These are phyloP conservation scores for Haematococcus lacustris DNA, from an alignment of 139 green algal genomes.

Conservation along the genomic window DNA sequence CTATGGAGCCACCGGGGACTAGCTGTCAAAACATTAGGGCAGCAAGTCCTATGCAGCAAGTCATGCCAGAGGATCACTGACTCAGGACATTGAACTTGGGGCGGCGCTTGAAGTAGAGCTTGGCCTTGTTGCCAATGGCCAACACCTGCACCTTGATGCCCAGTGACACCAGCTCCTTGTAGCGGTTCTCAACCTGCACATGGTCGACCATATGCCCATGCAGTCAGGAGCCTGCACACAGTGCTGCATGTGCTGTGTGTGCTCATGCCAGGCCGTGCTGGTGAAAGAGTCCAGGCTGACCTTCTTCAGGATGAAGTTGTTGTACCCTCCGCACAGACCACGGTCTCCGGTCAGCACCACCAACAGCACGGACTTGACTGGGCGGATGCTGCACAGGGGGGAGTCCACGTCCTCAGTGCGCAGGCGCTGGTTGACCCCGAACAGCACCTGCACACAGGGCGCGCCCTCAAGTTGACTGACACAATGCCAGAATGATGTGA, in stretches of 20 bases:
- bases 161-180: constrained; percentile 74
- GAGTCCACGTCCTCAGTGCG: constrained; percentile 94
- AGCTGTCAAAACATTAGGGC: too few relatives aligned
- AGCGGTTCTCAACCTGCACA: constrained; percentile 65
- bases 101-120: constrained; percentile 84
- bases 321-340: constrained; percentile 98
- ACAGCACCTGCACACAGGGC: constrained; percentile 72
- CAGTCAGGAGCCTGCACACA: too few relatives aligned
- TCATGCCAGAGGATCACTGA: too few relatives aligned
- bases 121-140: constrained; percentile 88
- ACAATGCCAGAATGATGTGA: background rate
- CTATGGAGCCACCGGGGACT: too few relatives aligned
- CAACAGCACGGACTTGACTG: constrained; percentile 91
- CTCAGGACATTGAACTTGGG: constrained; percentile 78
- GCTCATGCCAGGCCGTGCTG: too few relatives aligned
- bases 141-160: constrained; percentile 82
- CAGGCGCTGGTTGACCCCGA: constrained; percentile 94
- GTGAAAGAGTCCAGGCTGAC: too few relatives aligned
- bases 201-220: background rate
- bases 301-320: constrained; percentile 94
- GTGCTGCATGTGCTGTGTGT: too few relatives aligned
- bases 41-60: too few relatives aligned
- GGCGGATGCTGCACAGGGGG: constrained; percentile 81
- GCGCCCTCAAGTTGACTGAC: background rate
- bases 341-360: constrained; percentile 90